Evolutionary conservation across 352 stramenopile species (phyloP), one percentile per base, ranked within the genome.

Genomic region (Phytopythium litorale): DNA sequence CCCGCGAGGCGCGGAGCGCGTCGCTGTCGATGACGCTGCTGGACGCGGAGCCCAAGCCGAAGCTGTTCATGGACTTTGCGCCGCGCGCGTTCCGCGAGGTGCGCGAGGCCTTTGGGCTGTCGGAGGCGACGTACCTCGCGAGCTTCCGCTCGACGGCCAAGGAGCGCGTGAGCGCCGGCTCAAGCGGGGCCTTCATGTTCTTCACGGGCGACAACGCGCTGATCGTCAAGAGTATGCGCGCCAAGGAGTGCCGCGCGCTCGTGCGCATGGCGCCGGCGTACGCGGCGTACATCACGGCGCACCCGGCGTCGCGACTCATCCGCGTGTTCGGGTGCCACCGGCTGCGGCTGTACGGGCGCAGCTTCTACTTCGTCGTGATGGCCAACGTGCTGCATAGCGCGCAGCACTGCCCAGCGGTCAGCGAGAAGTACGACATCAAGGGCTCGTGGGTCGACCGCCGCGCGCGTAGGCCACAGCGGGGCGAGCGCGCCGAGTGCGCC

Each of bases 241-340:
- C 87, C 48, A 82, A 87, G 58, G 88, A 96, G 62, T 90, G 83
- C 45, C 71, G 78, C 4, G 78, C 74, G 46, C 76, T 96, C 1
- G 79, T 92, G 28, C 66, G 72, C 35, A 95, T 95, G 73, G 71
- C 90, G 13, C 81, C 84, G 12, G 59, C 50, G 16, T 96, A 96
- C 58, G 72, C 77, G 4, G 68, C 75, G 9, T 91, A 91, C 57
- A 64, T 96, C 30, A 72, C 73, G 46, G 60, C 56, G 46, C 71
- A 92, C 45, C 76, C 86, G 0, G 67, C 78, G 60, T 91, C 79
- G 54, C 73, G 89, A 19, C 73, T 96, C 35, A 94, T 90, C 38
- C 81, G 88, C 11, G 96, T 94, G 58, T 91, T 92, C n/a, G 88
- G 88, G 21, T 93, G 84, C 60, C 88, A 96, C 45, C 76, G 79